Evolutionary conservation across 1,284 basidiomycete species (phyloP), one percentile per base, ranked within the genome.

Genomic region (Dichomitus squalens): DNA sequence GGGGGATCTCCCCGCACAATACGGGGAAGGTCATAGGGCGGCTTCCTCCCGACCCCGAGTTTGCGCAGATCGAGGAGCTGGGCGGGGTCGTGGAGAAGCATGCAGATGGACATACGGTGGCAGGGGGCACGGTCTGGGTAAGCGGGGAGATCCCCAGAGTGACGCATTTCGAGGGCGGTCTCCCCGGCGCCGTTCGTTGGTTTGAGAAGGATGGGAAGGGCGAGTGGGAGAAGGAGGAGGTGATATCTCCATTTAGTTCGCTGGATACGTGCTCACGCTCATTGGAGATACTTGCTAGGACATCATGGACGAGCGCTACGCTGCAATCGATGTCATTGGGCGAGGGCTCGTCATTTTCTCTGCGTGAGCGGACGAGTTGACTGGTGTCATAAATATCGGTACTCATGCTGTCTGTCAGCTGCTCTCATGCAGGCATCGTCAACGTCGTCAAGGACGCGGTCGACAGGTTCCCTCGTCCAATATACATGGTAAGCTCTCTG

Each of bases 311-410:
- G 92, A 94, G 69, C 79, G 92, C 36, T 94, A 92, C 68, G 84
- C 83, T 48, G 86, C 78, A 0, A 75, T 93, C 35, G 89, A 93
- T 70, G 87, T 93, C 1, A 77, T 79, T 25, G 90, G 89, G 18
- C 92, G 91, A 68, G 92, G 92, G 0, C 73, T 93, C 29, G 81
- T 93, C 20, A 78, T 94, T 49, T 92, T 94, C 72, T 92, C 88
- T 75, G 86, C 92, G 83, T 91, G 61, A 70, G 87, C 77, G 38
- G 29, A 29, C 29, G 18, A 18, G 11, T 20, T 31, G 33, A 52
- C 35, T 18, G 36, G 23, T 40, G 27, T 11, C 29, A 4, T 33
- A 31, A 39, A 23, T 14, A 34, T 49, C 33, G 6, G 21, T 44
- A 11, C 11, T 23, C 43, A 25, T 52, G 47, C 50, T 29, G 14